Evolutionary conservation across 1,284 basidiomycete species (phyloP).

Genomic region (Salmacisia buchloeana): DNA sequence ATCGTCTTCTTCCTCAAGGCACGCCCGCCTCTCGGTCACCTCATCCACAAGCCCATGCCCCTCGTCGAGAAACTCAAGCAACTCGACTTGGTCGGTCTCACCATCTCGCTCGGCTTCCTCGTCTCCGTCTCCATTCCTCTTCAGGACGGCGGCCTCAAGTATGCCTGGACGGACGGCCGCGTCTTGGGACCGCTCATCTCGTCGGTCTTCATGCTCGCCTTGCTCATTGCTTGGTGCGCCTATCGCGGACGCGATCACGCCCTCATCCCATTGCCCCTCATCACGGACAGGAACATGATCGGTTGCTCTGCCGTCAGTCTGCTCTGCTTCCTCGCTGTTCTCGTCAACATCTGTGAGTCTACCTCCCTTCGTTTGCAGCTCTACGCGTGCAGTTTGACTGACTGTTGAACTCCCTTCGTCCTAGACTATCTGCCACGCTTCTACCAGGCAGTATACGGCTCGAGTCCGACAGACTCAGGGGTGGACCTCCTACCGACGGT

Average conservation of each 20-base stretch:
- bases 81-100: neutral
- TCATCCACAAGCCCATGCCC: neutral
- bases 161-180: neutral
- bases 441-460: neutral
- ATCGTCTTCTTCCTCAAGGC: neutral
- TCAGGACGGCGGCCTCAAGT: neutral
- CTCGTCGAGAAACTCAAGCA: neutral
- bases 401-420: too few species aligned
- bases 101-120: neutral
- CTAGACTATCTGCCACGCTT: neutral
- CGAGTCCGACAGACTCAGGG: neutral
- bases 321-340: neutral
- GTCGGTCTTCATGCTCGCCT: neutral
- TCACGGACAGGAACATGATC: neutral
- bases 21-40: neutral
- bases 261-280: neutral
- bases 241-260: neutral
- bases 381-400: too few species aligned
- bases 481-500: neutral
- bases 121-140: neutral
- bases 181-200: neutral
- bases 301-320: neutral
- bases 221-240: neutral
- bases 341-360: slow-evolving; percentile 8
- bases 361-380: too few species aligned